Conservation (phyloP, 208 protist species). For the Trichomonas vaginalis region DNA sequence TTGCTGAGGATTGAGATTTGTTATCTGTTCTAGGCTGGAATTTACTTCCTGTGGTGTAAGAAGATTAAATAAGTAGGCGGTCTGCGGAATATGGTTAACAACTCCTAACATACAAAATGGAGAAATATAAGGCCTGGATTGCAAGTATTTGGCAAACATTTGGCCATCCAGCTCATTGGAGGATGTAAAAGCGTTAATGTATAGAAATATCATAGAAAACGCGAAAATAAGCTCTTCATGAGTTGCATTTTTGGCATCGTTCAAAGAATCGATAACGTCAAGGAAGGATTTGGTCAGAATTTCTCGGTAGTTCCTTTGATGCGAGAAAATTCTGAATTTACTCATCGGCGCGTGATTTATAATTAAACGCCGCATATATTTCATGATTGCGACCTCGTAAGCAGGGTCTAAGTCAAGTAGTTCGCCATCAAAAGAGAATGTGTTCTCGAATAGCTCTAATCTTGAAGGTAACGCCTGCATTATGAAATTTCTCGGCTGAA, state of each 20-base stretch:
- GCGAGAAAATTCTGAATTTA: background rate
- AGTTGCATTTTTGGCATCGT: background rate
- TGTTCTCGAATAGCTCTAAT: background rate
- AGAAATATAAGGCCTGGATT: background rate
- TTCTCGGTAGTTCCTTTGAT: background rate
- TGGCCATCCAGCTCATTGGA: background rate
- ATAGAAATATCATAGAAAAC: background rate
- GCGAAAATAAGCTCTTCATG: slow-evolving; percentile 9
- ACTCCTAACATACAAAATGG: background rate
- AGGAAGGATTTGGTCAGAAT: background rate
- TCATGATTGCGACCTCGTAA: background rate
- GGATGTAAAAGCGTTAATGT: background rate
- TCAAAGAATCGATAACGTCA: background rate
- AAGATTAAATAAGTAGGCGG: background rate
- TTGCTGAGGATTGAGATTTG: background rate
- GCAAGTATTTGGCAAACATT: background rate
- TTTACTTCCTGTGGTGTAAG: background rate
- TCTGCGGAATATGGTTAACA: background rate
- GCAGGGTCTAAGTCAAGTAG: background rate
- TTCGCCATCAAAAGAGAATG: background rate
- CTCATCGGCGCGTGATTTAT: background rate
- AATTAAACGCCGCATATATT: background rate
- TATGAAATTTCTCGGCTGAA: background rate
- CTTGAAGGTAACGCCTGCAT: background rate
- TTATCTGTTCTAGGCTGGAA: background rate